A percentile compares a stretch with the other conserved stretches of the same genome.
Conservation (phyloP, 768 basidiomycete genomes). For the Pleurotus cornucopiae region DNA sequence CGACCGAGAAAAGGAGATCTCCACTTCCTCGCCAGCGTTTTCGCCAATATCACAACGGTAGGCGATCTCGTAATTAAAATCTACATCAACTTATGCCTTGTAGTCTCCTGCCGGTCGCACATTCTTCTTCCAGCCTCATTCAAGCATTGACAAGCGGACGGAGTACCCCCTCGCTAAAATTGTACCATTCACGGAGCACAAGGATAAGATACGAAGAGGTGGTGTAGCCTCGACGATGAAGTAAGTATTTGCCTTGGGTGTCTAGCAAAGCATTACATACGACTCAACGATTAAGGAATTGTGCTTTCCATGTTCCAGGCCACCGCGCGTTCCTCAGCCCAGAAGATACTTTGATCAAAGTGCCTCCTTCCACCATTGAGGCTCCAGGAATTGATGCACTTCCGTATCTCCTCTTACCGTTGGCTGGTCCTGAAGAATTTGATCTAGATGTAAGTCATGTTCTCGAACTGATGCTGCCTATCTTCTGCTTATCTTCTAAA, state of each 20-base stretch:
- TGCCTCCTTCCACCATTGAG: conserved; percentile 50
- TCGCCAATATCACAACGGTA: conserved; percentile 86
- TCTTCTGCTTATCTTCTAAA: background rate
- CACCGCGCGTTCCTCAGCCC: conserved; percentile 71
- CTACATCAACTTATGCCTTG: background rate
- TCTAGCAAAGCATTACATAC: background rate
- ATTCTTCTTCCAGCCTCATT: conserved; percentile 73
- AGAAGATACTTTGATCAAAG: conserved; percentile 51
- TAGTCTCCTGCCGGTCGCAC: conserved; percentile 75
- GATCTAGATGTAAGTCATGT: conserved; percentile 69
- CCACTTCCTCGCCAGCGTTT: conserved; percentile 91
- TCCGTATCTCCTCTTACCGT: conserved; percentile 80
- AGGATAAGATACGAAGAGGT: conserved; percentile 79
- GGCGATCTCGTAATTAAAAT: conserved; percentile 19
- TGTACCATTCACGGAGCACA: conserved; percentile 85
- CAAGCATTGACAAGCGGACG: conserved; percentile 35
- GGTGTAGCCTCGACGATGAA: conserved; percentile 88
- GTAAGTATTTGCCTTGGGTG: conserved; percentile 33
- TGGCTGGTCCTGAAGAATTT: conserved; percentile 94
- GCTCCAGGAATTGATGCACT: conserved; percentile 83
- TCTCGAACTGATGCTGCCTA: background rate
- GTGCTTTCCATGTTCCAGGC: conserved; percentile 61
- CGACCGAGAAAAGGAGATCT: conserved; percentile 69
- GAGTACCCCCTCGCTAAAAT: conserved; percentile 86
- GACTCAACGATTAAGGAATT: conserved; percentile 51